These are phyloP conservation scores for Epicoccum sorghinum DNA, from an alignment of 2,329 filamentous ascomycete genomes.

Conservation along the genomic window DNA sequence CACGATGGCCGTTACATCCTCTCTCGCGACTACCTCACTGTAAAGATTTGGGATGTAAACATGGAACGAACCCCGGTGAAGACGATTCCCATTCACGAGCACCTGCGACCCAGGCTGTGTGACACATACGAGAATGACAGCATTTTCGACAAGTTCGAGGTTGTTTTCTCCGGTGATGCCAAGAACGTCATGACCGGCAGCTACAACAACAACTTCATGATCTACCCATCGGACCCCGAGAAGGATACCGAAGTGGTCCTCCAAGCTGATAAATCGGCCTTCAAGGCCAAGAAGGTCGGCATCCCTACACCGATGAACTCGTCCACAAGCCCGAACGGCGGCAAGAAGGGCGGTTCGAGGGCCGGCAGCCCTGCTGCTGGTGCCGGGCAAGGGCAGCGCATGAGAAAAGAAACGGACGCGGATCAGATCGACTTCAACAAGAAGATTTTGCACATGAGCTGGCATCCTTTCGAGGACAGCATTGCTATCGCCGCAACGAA, in stretches of 20 bases:
- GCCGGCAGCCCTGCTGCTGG: constrained; percentile 84
- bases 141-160: constrained; percentile 99
- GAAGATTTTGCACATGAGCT: constrained; percentile 99
- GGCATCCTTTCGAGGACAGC: constrained; percentile 99
- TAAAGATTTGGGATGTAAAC: constrained; percentile 99
- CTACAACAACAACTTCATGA: constrained; percentile 99
- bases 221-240: constrained; percentile 94
- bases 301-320: constrained; percentile 96
- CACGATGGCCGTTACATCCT: constrained; percentile 96
- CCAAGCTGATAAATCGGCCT: constrained; percentile 97
- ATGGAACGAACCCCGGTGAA: constrained; percentile 98
- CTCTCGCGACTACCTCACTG: constrained; percentile 95
- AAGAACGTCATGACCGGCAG: constrained; percentile 99
- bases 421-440: constrained; percentile 99
- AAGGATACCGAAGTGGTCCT: constrained; percentile 97
- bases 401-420: constrained; percentile 98
- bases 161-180: constrained; percentile 96
- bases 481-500: constrained; percentile 99
- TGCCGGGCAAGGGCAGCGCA: constrained; percentile 81
- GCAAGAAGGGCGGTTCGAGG: constrained; percentile 87
- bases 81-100: constrained; percentile 98
- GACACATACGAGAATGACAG: constrained; percentile 99
- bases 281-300: constrained; percentile 99
- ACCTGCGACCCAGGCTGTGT: constrained; percentile 89
- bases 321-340: constrained; percentile 72